Conservation (phyloP, 129 eudicot species). For the Lactuca saligna region DNA sequence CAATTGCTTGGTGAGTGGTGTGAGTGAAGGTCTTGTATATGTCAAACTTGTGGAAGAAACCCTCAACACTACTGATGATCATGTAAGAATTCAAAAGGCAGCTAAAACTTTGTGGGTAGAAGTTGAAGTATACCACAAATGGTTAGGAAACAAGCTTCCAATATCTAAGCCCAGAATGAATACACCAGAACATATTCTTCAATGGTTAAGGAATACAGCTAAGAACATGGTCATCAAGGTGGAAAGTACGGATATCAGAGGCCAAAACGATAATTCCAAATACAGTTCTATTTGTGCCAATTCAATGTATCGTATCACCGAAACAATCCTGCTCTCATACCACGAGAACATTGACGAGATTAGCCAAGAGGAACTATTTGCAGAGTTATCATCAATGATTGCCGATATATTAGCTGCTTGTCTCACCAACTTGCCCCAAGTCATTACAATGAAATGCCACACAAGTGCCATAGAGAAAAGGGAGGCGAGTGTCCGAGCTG, state of each 20-base stretch:
- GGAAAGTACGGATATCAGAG: neutral
- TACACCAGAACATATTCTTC: neutral
- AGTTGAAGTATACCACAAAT: neutral
- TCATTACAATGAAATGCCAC: no score
- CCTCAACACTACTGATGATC: no score
- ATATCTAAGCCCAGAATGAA: neutral
- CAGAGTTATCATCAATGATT: conserved; percentile 25
- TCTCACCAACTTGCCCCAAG: no score
- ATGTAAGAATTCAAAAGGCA: no score
- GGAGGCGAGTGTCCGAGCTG: no score
- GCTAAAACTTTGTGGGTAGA: no score
- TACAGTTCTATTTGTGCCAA: neutral
- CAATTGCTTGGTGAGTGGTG: no score
- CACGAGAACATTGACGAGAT: neutral
- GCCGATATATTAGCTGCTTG: conserved; percentile 20
- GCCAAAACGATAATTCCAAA: neutral
- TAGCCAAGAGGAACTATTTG: conserved; percentile 26
- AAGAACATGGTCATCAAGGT: neutral
- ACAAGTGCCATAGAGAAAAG: no score
- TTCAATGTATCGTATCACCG: conserved; percentile 40
- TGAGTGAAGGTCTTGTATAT: no score
- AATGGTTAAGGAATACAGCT: neutral
- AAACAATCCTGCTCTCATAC: conserved; percentile 18
- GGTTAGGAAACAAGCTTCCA: conserved; percentile 4
- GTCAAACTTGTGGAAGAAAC: no score